These are phyloP conservation scores for Populus hybrid DNA, from an alignment of 441 rosid species.

Conservation along the genomic window DNA sequence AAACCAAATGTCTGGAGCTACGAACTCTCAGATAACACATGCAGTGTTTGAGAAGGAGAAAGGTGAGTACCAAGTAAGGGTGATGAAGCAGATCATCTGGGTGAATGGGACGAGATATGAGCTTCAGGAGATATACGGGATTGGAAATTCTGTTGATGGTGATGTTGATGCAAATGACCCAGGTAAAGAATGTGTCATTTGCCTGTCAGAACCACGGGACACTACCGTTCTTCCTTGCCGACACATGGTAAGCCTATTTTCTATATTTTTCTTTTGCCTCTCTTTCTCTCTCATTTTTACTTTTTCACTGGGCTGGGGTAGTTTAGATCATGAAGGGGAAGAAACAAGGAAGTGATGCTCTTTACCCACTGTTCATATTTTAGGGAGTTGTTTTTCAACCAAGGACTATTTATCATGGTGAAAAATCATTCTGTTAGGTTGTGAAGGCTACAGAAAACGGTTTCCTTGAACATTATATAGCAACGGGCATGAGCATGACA, in stretches of 20 bases:
- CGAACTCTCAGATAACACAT: conserved; percentile 77
- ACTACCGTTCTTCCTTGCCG: conserved; percentile 95
- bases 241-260: conserved; percentile 65
- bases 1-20: conserved; percentile 34
- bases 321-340: background rate
- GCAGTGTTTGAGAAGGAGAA: conserved; percentile 81
- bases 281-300: background rate
- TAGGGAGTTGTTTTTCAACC: background rate
- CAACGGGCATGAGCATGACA: background rate
- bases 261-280: conserved; percentile 9
- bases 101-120: conserved; percentile 67
- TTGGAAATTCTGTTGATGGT: conserved; percentile 76
- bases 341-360: background rate
- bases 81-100: conserved; percentile 84
- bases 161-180: conserved; percentile 79
- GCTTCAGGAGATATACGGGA: conserved; percentile 94
- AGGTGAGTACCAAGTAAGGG: conserved; percentile 63
- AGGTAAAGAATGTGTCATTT: conserved; percentile 91
- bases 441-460: background rate
- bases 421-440: background rate
- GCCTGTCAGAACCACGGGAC: conserved; percentile 93
- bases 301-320: background rate
- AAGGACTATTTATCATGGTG: background rate
- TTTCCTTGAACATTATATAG: conserved; percentile 1
- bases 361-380: background rate